These are phyloP conservation scores for Ophiostoma sp. DNA, from an alignment of 2,329 filamentous ascomycete genomes.

Conservation along the genomic window DNA sequence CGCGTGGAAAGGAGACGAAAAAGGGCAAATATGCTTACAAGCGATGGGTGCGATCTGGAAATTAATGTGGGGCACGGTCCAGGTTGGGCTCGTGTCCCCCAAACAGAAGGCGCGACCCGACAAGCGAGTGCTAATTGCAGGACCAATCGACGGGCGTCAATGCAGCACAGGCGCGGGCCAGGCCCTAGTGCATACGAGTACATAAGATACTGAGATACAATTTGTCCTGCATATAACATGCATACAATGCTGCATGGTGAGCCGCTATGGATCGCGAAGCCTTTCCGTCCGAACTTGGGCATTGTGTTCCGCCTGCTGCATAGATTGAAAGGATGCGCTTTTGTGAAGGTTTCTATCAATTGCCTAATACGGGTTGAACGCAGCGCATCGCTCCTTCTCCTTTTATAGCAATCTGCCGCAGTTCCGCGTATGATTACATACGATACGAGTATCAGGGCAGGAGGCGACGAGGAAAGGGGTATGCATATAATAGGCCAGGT, in stretches of 20 bases:
- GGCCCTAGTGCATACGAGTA: not conserved
- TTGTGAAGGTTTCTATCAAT: not conserved
- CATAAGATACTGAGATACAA: not conserved
- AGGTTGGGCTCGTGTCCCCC: not conserved
- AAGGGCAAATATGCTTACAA: not conserved
- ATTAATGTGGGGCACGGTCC: slow-evolving; percentile 2
- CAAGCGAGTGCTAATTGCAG: not conserved
- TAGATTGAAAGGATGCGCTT: not conserved
- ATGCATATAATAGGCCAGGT: not conserved
- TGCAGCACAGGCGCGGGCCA: not conserved
- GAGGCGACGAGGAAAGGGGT: not conserved
- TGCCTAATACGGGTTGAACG: not conserved
- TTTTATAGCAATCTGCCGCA: not conserved
- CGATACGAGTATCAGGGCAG: not conserved
- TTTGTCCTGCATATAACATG: no score
- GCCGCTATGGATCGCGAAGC: no score
- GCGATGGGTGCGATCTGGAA: not conserved
- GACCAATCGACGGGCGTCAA: not conserved
- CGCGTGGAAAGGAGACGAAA: not conserved
- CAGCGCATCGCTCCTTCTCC: not conserved
- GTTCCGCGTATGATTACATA: not conserved
- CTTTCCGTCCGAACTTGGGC: not conserved
- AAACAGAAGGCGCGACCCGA: not conserved
- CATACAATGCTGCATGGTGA: no score
- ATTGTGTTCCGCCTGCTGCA: not conserved